Evolutionary conservation across 2,329 filamentous ascomycete species (phyloP), one percentile per base, ranked within the genome.

Genomic region (Aspergillus sp.): DNA sequence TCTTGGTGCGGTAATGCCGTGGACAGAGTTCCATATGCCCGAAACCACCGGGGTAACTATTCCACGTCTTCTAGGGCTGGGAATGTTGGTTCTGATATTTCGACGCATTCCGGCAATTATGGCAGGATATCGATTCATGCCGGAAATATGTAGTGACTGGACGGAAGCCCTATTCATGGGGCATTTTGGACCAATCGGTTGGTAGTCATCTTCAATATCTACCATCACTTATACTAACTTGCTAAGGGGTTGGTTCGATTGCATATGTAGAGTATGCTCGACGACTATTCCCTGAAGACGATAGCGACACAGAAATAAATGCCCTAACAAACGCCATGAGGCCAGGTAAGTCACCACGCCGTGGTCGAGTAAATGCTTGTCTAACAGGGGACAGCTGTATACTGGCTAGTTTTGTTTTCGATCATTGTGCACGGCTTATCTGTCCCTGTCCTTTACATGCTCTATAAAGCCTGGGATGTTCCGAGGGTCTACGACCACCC

Each of bases 111-210:
- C 84, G 0, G 78, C 83, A 2, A 79, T 86, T 9, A 68, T 86
- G 49, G 51, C 81, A 9, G 73, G 77, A 1, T 86, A 86, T 68
- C 83, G 81, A 62, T 71, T 83, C 6, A 84, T 86, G 80, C 82
- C 83, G 0, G 71, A 72, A 2, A 76, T 80, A 0, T 77, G 80
- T 56, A 77, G 77, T n/a, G 72, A 78, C 63, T 85, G 79, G 76
- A 82, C 81, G 62, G 84, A 86, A 58, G 84, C 83, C 0, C 64
- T 86, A 0, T 86, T 86, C 57, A 83, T 86, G 82, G 84, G 84
- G 0, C 85, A 86, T 58, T 79, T 79, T 59, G 77, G 75, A 1
- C 77, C 76, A 14, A 79, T 79, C 44, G 72, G 70, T 73, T 62
- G 44, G 66, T 56, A n/a, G 12, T 8, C 24, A 43, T 17, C 6